Conservation (phyloP, 495 filamentous ascomycete species). For the Lasiosphaeria hispida region DNA sequence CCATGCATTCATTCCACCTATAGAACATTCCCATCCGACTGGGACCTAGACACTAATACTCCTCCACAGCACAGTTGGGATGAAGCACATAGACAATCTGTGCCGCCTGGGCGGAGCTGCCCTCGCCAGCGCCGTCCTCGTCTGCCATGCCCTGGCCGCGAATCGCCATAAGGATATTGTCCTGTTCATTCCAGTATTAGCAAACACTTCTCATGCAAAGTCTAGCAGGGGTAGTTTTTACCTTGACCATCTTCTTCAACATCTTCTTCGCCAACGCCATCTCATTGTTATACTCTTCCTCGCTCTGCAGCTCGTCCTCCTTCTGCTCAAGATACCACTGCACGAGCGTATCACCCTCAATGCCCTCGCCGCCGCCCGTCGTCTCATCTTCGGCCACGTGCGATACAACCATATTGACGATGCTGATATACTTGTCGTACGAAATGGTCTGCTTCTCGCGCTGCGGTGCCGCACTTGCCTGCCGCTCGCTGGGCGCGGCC, state of each 20-base stretch:
- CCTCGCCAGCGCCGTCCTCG: slow-evolving; percentile 47
- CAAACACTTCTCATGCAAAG: background rate
- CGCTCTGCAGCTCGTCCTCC: slow-evolving; percentile 73
- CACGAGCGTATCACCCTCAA: slow-evolving; percentile 81
- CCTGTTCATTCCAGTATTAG: slow-evolving; percentile 52
- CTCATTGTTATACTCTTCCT: slow-evolving; percentile 79
- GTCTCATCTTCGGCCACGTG: slow-evolving; percentile 72
- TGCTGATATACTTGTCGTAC: slow-evolving; percentile 90
- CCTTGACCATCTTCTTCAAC: slow-evolving; percentile 94
- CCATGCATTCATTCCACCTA: slow-evolving; percentile 2
- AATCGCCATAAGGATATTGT: slow-evolving; percentile 89
- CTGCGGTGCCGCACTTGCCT: slow-evolving; percentile 36
- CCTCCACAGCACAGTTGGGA: slow-evolving; percentile 86
- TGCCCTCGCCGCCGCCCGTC: slow-evolving; percentile 73
- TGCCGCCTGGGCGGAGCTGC: slow-evolving; percentile 39
- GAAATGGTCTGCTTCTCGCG: slow-evolving; percentile 82
- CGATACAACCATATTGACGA: slow-evolving; percentile 79
- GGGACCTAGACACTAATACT: slow-evolving; percentile 18
- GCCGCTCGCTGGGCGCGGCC: slow-evolving; percentile 28
- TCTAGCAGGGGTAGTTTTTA: slow-evolving; percentile 42
- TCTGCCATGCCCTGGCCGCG: slow-evolving; percentile 75
- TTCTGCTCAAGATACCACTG: slow-evolving; percentile 95
- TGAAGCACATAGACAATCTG: slow-evolving; percentile 85
- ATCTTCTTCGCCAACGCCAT: slow-evolving; percentile 79
- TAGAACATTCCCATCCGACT: background rate